Conservation (phyloP, 768 basidiomycete genomes). For the Pholiota conissans region DNA sequence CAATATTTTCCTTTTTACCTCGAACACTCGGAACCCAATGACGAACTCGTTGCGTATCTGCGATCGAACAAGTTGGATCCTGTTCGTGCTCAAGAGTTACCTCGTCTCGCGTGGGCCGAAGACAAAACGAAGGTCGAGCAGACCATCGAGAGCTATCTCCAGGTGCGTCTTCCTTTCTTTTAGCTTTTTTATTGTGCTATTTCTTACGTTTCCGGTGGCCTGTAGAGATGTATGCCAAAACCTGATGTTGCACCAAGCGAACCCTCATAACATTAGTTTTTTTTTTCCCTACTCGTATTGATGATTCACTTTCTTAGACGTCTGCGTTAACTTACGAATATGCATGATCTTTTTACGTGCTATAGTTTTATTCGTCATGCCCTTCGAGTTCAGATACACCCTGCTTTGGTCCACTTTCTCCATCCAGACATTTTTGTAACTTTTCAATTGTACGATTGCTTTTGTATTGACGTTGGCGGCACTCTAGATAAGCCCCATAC, state of each 20-base stretch:
- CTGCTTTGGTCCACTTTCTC: no score
- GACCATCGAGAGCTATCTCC: constrained; percentile 18
- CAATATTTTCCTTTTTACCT: constrained; percentile 25
- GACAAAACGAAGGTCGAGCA: constrained; percentile 24
- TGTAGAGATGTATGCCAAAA: background rate
- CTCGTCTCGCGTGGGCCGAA: constrained; percentile 23
- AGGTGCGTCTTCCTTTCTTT: background rate
- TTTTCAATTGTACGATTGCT: no score
- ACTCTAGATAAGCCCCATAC: no score
- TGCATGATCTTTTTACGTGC: background rate
- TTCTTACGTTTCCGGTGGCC: background rate
- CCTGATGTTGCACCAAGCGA: background rate
- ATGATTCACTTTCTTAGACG: background rate
- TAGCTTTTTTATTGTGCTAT: background rate
- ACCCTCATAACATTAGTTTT: background rate
- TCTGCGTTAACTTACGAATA: background rate
- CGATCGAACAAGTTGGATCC: constrained; percentile 7
- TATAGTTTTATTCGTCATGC: background rate
- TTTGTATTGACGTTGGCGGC: no score
- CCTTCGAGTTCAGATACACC: no score
- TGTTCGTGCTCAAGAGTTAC: constrained; percentile 24
- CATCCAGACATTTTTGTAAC: no score
- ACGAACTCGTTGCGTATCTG: constrained; percentile 20
- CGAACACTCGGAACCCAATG: constrained; percentile 11
- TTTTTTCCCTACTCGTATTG: background rate